Conservation (phyloP, 305 asterid genomes). For the Solanum hybrid region DNA sequence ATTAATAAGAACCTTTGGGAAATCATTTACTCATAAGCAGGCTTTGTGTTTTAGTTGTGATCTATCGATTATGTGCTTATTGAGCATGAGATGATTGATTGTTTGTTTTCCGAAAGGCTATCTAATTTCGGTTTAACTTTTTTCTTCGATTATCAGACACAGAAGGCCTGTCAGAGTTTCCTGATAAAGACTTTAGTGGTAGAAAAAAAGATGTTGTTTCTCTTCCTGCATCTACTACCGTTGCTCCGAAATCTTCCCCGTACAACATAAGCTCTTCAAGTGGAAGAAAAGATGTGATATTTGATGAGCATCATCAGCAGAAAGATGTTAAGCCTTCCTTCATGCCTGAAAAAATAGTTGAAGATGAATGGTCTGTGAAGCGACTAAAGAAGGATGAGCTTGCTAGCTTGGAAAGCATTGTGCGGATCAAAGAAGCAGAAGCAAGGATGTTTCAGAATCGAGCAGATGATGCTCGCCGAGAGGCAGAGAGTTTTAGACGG, state of each 20-base stretch:
- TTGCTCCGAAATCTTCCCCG: slow-evolving; percentile 36
- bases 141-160: slow-evolving; percentile 27
- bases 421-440: slow-evolving; percentile 83
- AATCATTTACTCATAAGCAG: not conserved
- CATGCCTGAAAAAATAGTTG: slow-evolving; percentile 35
- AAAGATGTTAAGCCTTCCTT: slow-evolving; percentile 17
- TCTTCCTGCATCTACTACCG: slow-evolving; percentile 25
- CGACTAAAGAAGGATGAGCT: slow-evolving; percentile 54
- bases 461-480: slow-evolving; percentile 78
- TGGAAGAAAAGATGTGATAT: slow-evolving; percentile 28
- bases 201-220: slow-evolving; percentile 26
- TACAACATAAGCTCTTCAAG: slow-evolving; percentile 49
- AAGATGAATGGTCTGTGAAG: slow-evolving; percentile 96
- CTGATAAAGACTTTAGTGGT: slow-evolving; percentile 24
- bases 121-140: not conserved
- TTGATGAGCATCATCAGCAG: slow-evolving; percentile 38
- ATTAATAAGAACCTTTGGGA: not conserved
- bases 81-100: not conserved
- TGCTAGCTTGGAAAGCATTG: slow-evolving; percentile 71
- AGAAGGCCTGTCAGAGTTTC: slow-evolving; percentile 41
- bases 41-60: not conserved
- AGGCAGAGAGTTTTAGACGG: slow-evolving; percentile 50
- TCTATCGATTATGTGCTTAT: not conserved
- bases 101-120: not conserved
- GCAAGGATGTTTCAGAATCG: slow-evolving; percentile 78